Base-by-base conservation (phyloP, 805 yeast genomes). In the Candida andamanensis region DNA sequence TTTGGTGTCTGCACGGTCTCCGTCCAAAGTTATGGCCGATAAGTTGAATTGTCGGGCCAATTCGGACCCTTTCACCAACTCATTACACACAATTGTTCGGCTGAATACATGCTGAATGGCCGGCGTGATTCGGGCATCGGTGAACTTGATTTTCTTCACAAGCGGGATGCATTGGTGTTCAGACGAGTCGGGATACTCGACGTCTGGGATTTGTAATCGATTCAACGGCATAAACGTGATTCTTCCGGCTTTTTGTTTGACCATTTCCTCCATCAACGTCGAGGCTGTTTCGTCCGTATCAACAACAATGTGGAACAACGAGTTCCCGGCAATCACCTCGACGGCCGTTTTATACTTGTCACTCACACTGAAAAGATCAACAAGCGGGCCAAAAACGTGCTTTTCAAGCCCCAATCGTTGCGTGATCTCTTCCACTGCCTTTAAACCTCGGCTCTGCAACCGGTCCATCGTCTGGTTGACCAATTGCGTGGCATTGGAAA, bases 211-310 rank as follows among this genome's bases (percentile, higher is more conserved):
- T 5, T 53, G 43, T 11, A 92, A 49, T 45, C 94, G 67, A 50
- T 87, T 85, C 41, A 92, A 60, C 1, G 98, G 97, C 65, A 92
- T 78, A 46, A 92, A 87, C 0, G 97, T 86, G 0, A 84, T 89
- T 47, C 96, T 70, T 2, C 97, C 97, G 5, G 80, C 70, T 39
- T 75, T 77, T 38, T 74, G 76, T 32, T 81, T 65, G 5, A 70
- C 69, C 36, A 92, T 63, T 50, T 85, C 87, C 26, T 80, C 80
- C 82, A 89, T 82, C 3, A 90, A 56, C 12, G 74, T 52, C 8
- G 85, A 68, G 0, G 97, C 97, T 2, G 95, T 85, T 32, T 72
- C 78, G 40, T 90, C 95, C 25, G 70, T 78, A 48, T 87, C 95
- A 10, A 90, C 97, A 15, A 92, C 92, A 18, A 90, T 77, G 52